Evolutionary conservation across 2,329 filamentous ascomycete species (phyloP).

Genomic region (Phoma herbarum): DNA sequence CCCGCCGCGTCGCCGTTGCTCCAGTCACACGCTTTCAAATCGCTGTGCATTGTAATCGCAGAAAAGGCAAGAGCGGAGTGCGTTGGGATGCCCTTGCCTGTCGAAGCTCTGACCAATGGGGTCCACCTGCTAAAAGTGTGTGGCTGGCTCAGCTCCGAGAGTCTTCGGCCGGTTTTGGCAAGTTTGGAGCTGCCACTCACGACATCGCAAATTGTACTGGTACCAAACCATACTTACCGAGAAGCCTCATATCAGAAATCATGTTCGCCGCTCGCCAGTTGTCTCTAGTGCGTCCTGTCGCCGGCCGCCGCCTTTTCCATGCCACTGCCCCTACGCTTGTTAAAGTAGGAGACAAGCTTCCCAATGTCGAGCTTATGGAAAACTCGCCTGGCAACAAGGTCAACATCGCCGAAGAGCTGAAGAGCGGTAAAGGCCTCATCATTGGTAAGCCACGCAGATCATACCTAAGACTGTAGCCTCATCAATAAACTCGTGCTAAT

Average conservation of each 20-base stretch:
- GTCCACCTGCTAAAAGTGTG: background rate
- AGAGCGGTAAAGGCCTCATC: slow-evolving; percentile 75
- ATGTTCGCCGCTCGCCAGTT: slow-evolving; percentile 42
- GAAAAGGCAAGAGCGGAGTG: slow-evolving; percentile 6
- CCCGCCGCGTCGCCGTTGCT: background rate
- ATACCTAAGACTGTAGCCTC: slow-evolving; percentile 3
- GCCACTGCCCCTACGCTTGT: slow-evolving; percentile 70
- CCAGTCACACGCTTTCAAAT: background rate
- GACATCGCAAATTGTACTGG: slow-evolving; percentile 18
- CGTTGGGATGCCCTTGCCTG: slow-evolving; percentile 14
- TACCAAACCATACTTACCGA: slow-evolving; percentile 13
- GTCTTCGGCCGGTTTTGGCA: slow-evolving; percentile 10
- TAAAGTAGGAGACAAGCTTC: slow-evolving; percentile 80
- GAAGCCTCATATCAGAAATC: slow-evolving; percentile 14
- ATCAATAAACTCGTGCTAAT: slow-evolving; percentile 8
- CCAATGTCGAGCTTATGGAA: slow-evolving; percentile 79
- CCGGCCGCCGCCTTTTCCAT: slow-evolving; percentile 65
- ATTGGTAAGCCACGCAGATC: slow-evolving; percentile 56
- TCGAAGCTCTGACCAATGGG: slow-evolving; percentile 8
- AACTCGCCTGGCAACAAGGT: slow-evolving; percentile 91
- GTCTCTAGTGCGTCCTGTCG: slow-evolving; percentile 28
- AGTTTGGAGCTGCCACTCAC: slow-evolving; percentile 16
- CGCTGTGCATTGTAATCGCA: background rate
- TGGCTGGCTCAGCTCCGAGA: slow-evolving; percentile 19
- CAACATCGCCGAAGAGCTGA: slow-evolving; percentile 80